A percentile compares a stretch with the other conserved stretches of the same genome.
Evolutionary conservation across 148 eudicot genomes (phyloP).

Genomic region (Rhododendron ferrugineum): DNA sequence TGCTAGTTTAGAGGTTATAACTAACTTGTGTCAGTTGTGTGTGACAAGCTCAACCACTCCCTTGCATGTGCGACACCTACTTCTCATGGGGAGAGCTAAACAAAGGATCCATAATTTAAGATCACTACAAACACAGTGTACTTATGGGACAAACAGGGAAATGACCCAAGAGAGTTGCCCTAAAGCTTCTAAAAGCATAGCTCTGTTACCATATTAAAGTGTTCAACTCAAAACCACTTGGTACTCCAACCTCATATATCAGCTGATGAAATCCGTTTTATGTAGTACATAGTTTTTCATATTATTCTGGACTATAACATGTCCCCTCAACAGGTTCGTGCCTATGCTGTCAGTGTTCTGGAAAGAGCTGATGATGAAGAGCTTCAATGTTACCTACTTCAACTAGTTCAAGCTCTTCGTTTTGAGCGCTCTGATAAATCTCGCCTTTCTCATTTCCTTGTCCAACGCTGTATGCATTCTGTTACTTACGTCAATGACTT

Average conservation of each 20-base stretch:
- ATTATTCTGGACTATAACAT: slow-evolving; percentile 5
- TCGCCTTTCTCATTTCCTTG: slow-evolving; percentile 85
- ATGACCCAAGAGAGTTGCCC: not conserved
- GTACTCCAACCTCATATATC: not conserved
- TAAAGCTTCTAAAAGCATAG: not conserved
- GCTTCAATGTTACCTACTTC: slow-evolving; percentile 95
- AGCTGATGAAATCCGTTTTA: not conserved
- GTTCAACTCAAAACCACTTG: not conserved
- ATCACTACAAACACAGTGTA: not conserved
- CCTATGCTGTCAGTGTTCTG: slow-evolving; percentile 92
- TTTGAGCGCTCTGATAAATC: slow-evolving; percentile 98
- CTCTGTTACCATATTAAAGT: not conserved
- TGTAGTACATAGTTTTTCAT: not conserved
- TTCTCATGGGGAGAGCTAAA: not conserved
- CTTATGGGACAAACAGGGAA: not conserved
- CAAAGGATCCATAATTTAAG: not conserved
- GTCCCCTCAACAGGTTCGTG: slow-evolving; percentile 69
- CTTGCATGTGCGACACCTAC: not conserved
- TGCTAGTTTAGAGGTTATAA: not conserved
- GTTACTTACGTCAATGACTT: not conserved
- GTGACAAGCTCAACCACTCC: not conserved
- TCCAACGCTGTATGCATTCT: slow-evolving; percentile 71
- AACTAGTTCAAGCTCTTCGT: slow-evolving; percentile 97
- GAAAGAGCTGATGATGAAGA: slow-evolving; percentile 99
- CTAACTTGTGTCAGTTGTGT: not conserved